A percentile compares a stretch with the other conserved stretches of the same genome.
phyloP scores from a whole-genome alignment of 345 rosid genomes.

The Eutrema japonicum region DNA sequence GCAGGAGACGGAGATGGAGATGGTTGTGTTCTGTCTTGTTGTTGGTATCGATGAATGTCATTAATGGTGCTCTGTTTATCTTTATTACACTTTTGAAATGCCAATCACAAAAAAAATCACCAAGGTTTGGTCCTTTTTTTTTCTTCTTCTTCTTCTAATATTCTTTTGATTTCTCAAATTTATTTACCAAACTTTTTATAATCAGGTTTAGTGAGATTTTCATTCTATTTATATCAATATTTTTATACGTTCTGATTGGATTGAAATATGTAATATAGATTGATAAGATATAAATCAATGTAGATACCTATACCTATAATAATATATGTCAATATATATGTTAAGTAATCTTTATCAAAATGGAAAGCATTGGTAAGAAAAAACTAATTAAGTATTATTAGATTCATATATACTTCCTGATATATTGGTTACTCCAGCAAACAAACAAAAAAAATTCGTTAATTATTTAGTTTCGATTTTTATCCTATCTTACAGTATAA shows the following conservation, averaged over 20 bases:
- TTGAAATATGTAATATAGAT: neutral
- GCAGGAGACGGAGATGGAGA: conserved; percentile 33
- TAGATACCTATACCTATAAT: neutral
- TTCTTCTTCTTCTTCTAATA: neutral
- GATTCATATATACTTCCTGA: too few relatives aligned
- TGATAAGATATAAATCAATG: neutral
- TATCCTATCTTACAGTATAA: too few relatives aligned
- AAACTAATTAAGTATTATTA: too few relatives aligned
- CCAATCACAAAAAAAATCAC: conserved; percentile 13
- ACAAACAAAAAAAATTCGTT: too few relatives aligned
- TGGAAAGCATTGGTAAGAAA: too few relatives aligned
- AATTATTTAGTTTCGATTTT: too few relatives aligned
- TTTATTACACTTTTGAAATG: conserved; percentile 19
- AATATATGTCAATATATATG: neutral
- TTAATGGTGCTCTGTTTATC: conserved; percentile 39
- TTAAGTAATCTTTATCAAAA: too few relatives aligned
- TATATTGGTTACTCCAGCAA: too few relatives aligned
- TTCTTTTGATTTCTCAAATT: too few relatives aligned
- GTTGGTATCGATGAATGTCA: conserved; percentile 41
- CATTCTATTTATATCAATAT: neutral
- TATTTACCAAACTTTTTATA: neutral
- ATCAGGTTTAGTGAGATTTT: neutral
- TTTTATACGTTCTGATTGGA: neutral
- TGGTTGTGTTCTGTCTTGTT: conserved; percentile 42
- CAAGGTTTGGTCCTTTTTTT: neutral